Percentiles rank a stretch among this genome's conserved stretches.
Conservation (phyloP, 768 basidiomycete species). For the Naganishia kalamii region DNA sequence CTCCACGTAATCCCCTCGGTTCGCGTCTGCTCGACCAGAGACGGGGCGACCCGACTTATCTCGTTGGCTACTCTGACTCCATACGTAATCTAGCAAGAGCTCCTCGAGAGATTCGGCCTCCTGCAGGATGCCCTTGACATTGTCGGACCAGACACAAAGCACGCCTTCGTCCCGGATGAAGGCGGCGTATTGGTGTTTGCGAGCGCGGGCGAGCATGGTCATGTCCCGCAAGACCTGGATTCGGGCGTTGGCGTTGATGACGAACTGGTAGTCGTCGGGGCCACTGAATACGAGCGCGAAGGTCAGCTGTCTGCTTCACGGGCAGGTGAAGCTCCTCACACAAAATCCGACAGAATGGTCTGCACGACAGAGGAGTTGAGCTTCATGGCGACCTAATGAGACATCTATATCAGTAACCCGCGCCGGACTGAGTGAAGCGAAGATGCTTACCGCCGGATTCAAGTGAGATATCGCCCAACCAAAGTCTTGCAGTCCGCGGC, state of each 20-base stretch:
- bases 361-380: background rate
- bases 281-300: background rate
- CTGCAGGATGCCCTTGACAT: constrained; percentile 66
- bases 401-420: background rate
- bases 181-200: constrained; percentile 85
- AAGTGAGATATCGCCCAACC: background rate
- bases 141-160: constrained; percentile 76
- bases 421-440: background rate
- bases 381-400: background rate
- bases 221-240: constrained; percentile 79
- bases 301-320: background rate
- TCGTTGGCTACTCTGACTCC: constrained; percentile 53
- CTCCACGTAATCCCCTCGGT: constrained; percentile 25
- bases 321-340: background rate
- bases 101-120: constrained; percentile 55
- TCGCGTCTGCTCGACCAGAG: constrained; percentile 26
- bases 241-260: constrained; percentile 68
- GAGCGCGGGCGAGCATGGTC: constrained; percentile 64
- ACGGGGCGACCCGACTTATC: constrained; percentile 22
- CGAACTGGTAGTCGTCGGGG: constrained; percentile 19
- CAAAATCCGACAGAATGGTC: background rate
- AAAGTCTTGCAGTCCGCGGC: background rate
- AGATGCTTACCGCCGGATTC: background rate
- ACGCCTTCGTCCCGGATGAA: constrained; percentile 81
- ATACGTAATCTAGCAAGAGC: constrained; percentile 68